Base-by-base conservation (phyloP, 371 early-diverging fungal genomes). In the Gilbertella persicaria region DNA sequence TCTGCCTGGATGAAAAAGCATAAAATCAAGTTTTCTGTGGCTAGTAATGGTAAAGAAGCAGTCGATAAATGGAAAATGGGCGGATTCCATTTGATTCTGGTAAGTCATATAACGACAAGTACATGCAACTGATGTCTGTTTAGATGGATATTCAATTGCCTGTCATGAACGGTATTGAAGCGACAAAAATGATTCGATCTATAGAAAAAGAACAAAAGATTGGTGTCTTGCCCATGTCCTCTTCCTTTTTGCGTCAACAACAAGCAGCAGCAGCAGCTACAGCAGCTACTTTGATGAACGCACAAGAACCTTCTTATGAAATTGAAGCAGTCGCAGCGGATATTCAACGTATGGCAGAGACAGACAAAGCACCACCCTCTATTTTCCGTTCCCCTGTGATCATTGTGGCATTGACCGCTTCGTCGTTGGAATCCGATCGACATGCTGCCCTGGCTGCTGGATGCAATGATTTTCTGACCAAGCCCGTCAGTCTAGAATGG, bases 391-490 rank as follows among this genome's bases (percentile, higher is more conserved):
- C 86, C 3, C 89, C 86, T 0, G 92, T 88, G 7, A 91, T 92
- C 26, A 91, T 92, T 54, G 89, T 92, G 13, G 93, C 93, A 0
- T 69, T 92, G 47, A 92, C 93, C 3, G 92, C 92, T 13, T 81
- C 88, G 0, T 82, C 86, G 0, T 57, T 84, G 36, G 78, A 84
- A 33, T 78, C 82, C 39, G 91, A 92, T 56, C 75, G 91, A 19
- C 75, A 82, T 30, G 83, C 81, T 17, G 93, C 93, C 2, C 68
- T 91, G 16, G 73, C 83, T 24, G 93, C 91, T 6, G 93, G 93
- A 0, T 92, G 93, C 58, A 91, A 92, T 59, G 93, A 92, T 64
- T 91, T 88, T 61, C 58, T 92, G 53, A 89, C 86, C 14, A 91
- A 92, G 60, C 93, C 93, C 0, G 85, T 91, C 14, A 83, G 83